These are phyloP conservation scores for Hericium coralloides DNA, from an alignment of 768 basidiomycete species.

Conservation along the genomic window DNA sequence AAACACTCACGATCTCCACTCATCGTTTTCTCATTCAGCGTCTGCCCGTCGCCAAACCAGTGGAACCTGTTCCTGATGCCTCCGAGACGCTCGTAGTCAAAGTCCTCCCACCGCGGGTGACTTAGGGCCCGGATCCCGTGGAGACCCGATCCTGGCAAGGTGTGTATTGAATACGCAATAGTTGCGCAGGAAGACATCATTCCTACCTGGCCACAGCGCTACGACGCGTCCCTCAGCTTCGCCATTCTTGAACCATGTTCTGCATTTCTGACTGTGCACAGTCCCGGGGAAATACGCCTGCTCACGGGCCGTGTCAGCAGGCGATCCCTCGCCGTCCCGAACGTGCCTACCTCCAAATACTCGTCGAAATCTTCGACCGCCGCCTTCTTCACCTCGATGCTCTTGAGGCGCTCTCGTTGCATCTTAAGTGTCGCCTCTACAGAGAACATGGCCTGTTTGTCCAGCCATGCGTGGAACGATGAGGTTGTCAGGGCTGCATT, in stretches of 20 bases:
- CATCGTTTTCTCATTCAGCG: constrained; percentile 37
- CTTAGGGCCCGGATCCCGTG: constrained; percentile 40
- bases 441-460: constrained; percentile 49
- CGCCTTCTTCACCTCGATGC: constrained; percentile 47
- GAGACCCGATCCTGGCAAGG: constrained; percentile 23
- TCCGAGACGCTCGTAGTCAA: constrained; percentile 39
- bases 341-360: constrained; percentile 39
- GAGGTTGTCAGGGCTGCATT: constrained; percentile 48
- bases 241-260: constrained; percentile 58
- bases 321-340: not conserved
- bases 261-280: constrained; percentile 48
- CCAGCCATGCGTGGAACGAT: constrained; percentile 44
- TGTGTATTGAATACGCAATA: not conserved
- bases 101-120: constrained; percentile 61
- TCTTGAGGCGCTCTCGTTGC: constrained; percentile 53
- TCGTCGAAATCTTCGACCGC: constrained; percentile 57
- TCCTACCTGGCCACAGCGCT: constrained; percentile 50
- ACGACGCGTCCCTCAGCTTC: constrained; percentile 49
- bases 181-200: not conserved
- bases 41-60: constrained; percentile 57
- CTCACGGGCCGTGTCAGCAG: not conserved
- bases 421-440: constrained; percentile 48
- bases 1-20: constrained; percentile 1
- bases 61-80: constrained; percentile 38
- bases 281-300: constrained; percentile 48